These are phyloP conservation scores for Yarrowia yakushimensis DNA, from an alignment of 805 yeast species.

Conservation along the genomic window DNA sequence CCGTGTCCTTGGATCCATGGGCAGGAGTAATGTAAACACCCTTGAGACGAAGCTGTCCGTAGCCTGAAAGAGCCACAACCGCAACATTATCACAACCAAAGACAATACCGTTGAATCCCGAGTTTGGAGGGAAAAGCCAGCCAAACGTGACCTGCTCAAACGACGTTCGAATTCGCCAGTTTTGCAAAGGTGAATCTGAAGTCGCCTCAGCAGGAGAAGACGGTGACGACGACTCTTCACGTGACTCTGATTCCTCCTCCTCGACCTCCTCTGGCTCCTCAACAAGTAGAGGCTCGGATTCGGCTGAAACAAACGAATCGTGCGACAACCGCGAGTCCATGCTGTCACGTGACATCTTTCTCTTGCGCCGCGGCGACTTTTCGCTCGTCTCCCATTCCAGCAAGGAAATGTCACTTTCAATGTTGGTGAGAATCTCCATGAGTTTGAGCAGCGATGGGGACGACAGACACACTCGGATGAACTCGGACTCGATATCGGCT, in stretches of 20 bases:
- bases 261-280: not conserved
- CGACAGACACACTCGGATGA: not conserved
- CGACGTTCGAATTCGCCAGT: slow-evolving; percentile 25
- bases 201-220: not conserved
- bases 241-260: not conserved
- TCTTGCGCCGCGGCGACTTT: not conserved
- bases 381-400: slow-evolving; percentile 6
- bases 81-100: slow-evolving; percentile 73
- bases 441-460: not conserved
- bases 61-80: slow-evolving; percentile 55
- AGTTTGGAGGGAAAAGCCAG: slow-evolving; percentile 52
- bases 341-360: not conserved
- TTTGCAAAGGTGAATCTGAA: not conserved
- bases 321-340: not conserved
- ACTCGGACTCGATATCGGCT: slow-evolving; percentile 19
- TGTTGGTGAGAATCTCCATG: slow-evolving; percentile 22
- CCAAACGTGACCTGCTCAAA: slow-evolving; percentile 64
- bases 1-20: not conserved
- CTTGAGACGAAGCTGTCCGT: slow-evolving; percentile 65
- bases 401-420: slow-evolving; percentile 4
- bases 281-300: not conserved
- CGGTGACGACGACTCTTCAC: not conserved
- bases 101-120: slow-evolving; percentile 57
- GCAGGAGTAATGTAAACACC: slow-evolving; percentile 74
- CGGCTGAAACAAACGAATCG: not conserved